Percentiles rank a stretch among this genome's conserved stretches.
These are phyloP conservation scores for Azolla pinnata DNA, from an alignment of 75 land plant species.

Conservation along the genomic window DNA sequence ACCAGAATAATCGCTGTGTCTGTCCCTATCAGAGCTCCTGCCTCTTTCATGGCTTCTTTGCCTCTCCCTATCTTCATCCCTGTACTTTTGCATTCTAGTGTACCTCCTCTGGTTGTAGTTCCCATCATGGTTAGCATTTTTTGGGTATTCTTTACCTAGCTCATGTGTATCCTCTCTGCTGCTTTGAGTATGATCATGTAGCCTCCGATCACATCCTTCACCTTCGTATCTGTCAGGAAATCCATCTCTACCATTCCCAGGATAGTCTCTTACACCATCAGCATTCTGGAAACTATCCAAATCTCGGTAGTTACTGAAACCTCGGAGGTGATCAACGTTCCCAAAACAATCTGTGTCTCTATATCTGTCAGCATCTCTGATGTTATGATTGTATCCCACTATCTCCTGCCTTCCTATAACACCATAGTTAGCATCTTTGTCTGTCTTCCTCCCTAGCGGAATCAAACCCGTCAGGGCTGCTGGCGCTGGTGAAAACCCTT, in stretches of 20 bases:
- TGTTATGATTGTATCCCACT: constrained; percentile 31
- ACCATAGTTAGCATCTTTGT: constrained; percentile 58
- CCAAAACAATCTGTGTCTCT: constrained; percentile 19
- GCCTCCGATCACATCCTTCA: constrained; percentile 53
- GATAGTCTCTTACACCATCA: constrained; percentile 43
- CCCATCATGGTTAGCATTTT: constrained; percentile 58
- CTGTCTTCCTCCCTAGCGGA: constrained; percentile 52
- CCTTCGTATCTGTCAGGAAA: constrained; percentile 34
- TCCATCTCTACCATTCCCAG: constrained; percentile 20
- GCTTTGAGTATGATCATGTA: constrained; percentile 25
- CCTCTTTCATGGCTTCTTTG: constrained; percentile 44
- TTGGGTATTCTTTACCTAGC: constrained; percentile 50
- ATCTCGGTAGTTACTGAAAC: constrained; percentile 17
- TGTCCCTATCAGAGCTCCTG: constrained; percentile 46
- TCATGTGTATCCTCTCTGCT: constrained; percentile 64
- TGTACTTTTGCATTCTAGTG: constrained; percentile 50
- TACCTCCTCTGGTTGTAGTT: constrained; percentile 57
- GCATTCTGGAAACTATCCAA: constrained; percentile 26
- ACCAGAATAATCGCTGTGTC: constrained; percentile 11
- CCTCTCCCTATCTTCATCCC: constrained; percentile 43
- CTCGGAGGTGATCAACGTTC: constrained; percentile 33
- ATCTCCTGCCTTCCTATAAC: constrained; percentile 52
- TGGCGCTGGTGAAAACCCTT: constrained; percentile 35
- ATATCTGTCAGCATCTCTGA: constrained; percentile 36
- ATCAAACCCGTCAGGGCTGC: constrained; percentile 41